phyloP scores from a whole-genome alignment of 257 asterid species.

The Petunia secreta region DNA sequence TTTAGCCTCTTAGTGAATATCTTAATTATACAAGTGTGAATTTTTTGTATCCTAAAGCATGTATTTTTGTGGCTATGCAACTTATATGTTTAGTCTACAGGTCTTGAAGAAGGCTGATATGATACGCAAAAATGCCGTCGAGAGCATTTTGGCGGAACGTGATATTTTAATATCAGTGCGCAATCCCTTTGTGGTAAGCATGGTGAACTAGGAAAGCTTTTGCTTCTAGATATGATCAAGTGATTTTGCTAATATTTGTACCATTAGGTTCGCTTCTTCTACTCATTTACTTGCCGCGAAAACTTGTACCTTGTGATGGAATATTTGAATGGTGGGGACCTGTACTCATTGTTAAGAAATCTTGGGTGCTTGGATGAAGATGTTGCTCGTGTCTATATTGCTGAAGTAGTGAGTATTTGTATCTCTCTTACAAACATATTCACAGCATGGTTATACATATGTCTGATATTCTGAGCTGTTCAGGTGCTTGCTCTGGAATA shows the following conservation, averaged over 20 bases:
- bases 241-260: slow-evolving; percentile 35
- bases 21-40: not conserved
- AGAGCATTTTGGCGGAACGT: slow-evolving; percentile 98
- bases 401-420: slow-evolving; percentile 88
- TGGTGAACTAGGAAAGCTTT: slow-evolving; percentile 34
- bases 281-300: slow-evolving; percentile 98
- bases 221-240: slow-evolving; percentile 29
- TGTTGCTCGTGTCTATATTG: slow-evolving; percentile 92
- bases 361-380: slow-evolving; percentile 98
- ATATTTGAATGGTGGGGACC: slow-evolving; percentile 99
- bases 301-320: slow-evolving; percentile 99
- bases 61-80: not conserved
- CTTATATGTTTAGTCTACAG: slow-evolving; percentile 45
- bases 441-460: not conserved
- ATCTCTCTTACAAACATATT: slow-evolving; percentile 2
- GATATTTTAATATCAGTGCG: slow-evolving; percentile 97
- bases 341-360: slow-evolving; percentile 92
- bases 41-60: not conserved
- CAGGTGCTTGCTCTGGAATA: slow-evolving; percentile 99
- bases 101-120: slow-evolving; percentile 98
- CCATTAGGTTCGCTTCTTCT: slow-evolving; percentile 91
- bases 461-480: slow-evolving; percentile 30
- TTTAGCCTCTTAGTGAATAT: slow-evolving; percentile 9
- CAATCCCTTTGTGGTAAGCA: slow-evolving; percentile 99
- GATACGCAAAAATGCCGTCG: slow-evolving; percentile 98